A percentile compares a stretch with the other conserved stretches of the same genome.
phyloP scores from a whole-genome alignment of 345 rosid species.

The Acer saccharum region DNA sequence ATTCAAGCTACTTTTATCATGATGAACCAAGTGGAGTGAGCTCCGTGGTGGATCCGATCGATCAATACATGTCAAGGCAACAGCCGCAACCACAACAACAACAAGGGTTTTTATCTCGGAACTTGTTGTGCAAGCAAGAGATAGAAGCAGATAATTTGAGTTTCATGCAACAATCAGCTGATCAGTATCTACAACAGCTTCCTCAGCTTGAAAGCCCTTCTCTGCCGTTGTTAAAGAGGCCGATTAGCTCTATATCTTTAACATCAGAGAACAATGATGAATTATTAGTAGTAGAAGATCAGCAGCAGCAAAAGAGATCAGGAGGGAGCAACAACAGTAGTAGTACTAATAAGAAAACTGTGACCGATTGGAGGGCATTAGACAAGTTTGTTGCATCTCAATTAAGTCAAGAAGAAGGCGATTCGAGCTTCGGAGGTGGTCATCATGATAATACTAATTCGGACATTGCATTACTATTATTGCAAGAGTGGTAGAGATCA shows the following conservation, averaged over 20 bases:
- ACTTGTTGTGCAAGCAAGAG: conserved; percentile 76
- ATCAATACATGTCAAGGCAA: conserved; percentile 48
- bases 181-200: conserved; percentile 71
- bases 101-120: conserved; percentile 44
- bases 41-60: conserved; percentile 54
- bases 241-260: conserved; percentile 36
- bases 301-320: conserved; percentile 22
- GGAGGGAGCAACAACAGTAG: conserved; percentile 13
- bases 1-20: conserved; percentile 54
- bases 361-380: conserved; percentile 80
- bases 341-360: too few species aligned
- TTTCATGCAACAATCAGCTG: conserved; percentile 42
- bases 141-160: conserved; percentile 55
- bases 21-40: conserved; percentile 58
- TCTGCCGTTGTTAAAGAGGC: conserved; percentile 59
- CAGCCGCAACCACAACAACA: conserved; percentile 12
- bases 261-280: conserved; percentile 33
- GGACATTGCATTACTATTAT: conserved; percentile 41
- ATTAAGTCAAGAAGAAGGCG: conserved; percentile 67
- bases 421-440: conserved; percentile 32
- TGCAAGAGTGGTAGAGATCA: conserved; percentile 42
- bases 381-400: conserved; percentile 96
- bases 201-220: conserved; percentile 95
- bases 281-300: conserved; percentile 18
- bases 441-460: conserved; percentile 12